phyloP scores from a whole-genome alignment of 2,329 filamentous ascomycete species.

The Fusarium bactridioides region DNA sequence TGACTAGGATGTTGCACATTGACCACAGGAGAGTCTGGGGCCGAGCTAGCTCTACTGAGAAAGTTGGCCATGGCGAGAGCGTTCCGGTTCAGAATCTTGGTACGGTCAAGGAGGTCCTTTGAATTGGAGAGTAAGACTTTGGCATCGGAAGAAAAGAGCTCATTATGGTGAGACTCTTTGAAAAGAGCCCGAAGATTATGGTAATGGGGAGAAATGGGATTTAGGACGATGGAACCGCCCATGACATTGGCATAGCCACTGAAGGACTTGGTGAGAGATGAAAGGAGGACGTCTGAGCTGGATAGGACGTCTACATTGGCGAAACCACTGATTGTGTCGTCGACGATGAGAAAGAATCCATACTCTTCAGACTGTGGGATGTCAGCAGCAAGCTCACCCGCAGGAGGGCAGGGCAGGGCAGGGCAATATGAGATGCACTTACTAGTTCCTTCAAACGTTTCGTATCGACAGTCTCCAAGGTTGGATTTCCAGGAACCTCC shows the following conservation, averaged over 20 bases:
- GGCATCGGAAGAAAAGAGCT: constrained; percentile 58
- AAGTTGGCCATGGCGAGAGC: constrained; percentile 52
- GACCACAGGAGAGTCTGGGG: constrained; percentile 47
- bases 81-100: constrained; percentile 52
- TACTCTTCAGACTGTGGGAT: constrained; percentile 49
- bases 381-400: neutral
- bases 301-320: constrained; percentile 60
- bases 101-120: constrained; percentile 52
- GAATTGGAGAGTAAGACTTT: constrained; percentile 55
- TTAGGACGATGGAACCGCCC: constrained; percentile 59
- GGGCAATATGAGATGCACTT: constrained; percentile 23
- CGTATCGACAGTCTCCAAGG: constrained; percentile 46
- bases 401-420: neutral
- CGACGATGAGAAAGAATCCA: constrained; percentile 55
- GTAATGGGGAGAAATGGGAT: constrained; percentile 55
- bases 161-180: constrained; percentile 49
- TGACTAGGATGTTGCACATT: constrained; percentile 56
- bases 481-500: constrained; percentile 54
- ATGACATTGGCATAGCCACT: constrained; percentile 64
- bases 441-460: constrained; percentile 50
- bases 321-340: constrained; percentile 59
- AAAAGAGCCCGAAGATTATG: constrained; percentile 44
- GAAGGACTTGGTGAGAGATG: constrained; percentile 66
- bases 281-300: constrained; percentile 58
- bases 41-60: constrained; percentile 44